Base-by-base conservation (phyloP, 495 filamentous ascomycete species). In the Melanomma pulvis-pyrius region DNA sequence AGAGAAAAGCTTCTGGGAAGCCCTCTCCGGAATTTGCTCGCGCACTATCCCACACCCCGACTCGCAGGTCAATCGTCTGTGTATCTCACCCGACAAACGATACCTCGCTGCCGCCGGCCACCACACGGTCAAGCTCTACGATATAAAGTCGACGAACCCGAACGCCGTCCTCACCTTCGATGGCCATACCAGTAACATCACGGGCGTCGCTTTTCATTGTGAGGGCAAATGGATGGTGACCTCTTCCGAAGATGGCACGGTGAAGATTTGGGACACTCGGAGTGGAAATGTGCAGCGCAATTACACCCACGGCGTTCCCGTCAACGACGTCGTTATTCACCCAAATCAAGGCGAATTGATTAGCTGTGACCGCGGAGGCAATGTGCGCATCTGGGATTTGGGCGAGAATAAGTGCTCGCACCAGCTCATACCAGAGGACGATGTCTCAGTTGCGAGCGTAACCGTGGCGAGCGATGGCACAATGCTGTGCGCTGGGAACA, bases 171-270 rank as follows among this genome's bases (percentile, higher is more conserved):
- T 96, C 67, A 90, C 89, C 39, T 98, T 98, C 73, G 93, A 97
- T 63, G 94, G 94, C 52, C 94, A 98, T 75, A 96, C 92, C 17
- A 89, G 87, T 68, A 98, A 98, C 70, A 86, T 98, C 74, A 98
- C 94, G 0, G 94, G 96, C 3, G 89, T 98, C 26, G 94, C 92
- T 25, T 98, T 98, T 74, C 94, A 98, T 76, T 97, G 92, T 72
- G 94, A 98, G 75, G 92, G 92, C 12, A 98, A 98, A 78, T 98
- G 94, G 94, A 97, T 98, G 92, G 93, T 97, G n/a, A 98, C 94
- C 3, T 94, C 91, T 77, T 96, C 91, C 39, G 94, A 98, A 75
- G 94, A 98, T 72, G 90, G 93, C 52, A 96, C 92, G 8, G 93
- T 98, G 67, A 98, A 97, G 82, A 96, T 98, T 49, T 98, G 94